phyloP scores from a whole-genome alignment of 2,329 filamentous ascomycete species.

The Aaosphaeria pasadenensis region DNA sequence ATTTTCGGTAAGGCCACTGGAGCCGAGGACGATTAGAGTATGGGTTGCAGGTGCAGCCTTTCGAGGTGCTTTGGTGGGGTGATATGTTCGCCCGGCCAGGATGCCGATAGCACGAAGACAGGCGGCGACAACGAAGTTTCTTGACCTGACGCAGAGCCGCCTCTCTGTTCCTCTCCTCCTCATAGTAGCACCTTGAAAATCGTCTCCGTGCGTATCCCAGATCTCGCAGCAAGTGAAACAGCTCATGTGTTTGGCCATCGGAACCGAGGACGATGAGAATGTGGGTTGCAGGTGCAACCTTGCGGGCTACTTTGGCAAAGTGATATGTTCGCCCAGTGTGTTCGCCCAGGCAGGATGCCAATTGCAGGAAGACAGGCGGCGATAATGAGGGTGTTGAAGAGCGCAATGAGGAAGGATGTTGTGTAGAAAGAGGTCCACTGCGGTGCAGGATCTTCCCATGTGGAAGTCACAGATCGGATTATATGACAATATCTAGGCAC shows the following conservation, averaged over 20 bases:
- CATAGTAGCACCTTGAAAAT: conserved; percentile 47
- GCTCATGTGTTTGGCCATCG: conserved; percentile 92
- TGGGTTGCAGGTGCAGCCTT: too few relatives aligned
- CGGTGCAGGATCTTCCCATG: conserved; percentile 1
- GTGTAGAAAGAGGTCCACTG: conserved; percentile 13
- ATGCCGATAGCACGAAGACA: too few relatives aligned
- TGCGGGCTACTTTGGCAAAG: conserved; percentile 19
- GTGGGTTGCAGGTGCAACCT: conserved; percentile 49
- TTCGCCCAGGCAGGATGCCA: conserved; percentile 36
- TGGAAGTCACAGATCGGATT: too few relatives aligned
- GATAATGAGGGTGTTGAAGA: conserved; percentile 32
- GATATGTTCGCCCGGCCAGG: too few relatives aligned
- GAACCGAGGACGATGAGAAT: conserved; percentile 83
- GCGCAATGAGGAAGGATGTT: conserved; percentile 28
- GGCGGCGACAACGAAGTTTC: conserved; percentile 58
- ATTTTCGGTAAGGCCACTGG: too few relatives aligned
- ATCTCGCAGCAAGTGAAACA: conserved; percentile 76
- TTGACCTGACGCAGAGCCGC: conserved; percentile 13
- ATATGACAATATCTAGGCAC: too few relatives aligned
- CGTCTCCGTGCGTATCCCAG: conserved; percentile 67
- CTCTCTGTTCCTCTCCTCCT: background rate
- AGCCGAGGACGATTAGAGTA: too few relatives aligned
- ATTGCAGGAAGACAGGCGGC: conserved; percentile 37
- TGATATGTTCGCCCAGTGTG: conserved; percentile 3
- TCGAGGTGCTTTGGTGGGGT: too few relatives aligned